Conservation (phyloP, 2,329 filamentous ascomycete species). For the Sporothrix inflata region DNA sequence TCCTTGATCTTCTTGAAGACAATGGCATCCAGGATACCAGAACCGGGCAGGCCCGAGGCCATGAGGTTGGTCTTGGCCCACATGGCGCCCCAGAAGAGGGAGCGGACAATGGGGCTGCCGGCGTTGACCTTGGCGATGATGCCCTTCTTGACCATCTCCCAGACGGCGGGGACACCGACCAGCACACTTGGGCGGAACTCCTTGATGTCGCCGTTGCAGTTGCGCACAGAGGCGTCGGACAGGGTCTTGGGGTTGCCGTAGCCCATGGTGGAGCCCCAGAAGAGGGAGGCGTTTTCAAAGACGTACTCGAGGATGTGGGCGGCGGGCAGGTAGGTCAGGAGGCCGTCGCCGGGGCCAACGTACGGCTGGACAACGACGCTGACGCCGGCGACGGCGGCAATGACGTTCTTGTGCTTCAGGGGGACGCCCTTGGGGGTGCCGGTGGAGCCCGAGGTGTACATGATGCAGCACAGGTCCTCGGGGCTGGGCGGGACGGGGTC, state of each 20-base stretch:
- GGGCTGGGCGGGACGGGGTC: slow-evolving; percentile 70
- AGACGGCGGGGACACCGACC: slow-evolving; percentile 85
- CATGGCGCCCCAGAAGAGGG: slow-evolving; percentile 70
- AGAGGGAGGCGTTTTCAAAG: slow-evolving; percentile 81
- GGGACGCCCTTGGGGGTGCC: slow-evolving; percentile 82
- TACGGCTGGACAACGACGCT: slow-evolving; percentile 76
- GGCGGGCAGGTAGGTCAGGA: slow-evolving; percentile 82
- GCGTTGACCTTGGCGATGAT: slow-evolving; percentile 76
- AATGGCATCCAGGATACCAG: slow-evolving; percentile 71
- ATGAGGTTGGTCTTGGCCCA: slow-evolving; percentile 57
- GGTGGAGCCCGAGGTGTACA: slow-evolving; percentile 78
- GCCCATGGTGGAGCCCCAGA: slow-evolving; percentile 86
- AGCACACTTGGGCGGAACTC: slow-evolving; percentile 83
- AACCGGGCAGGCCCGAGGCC: slow-evolving; percentile 63
- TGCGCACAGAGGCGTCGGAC: slow-evolving; percentile 78
- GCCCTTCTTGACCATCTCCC: slow-evolving; percentile 91
- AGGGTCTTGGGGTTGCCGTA: slow-evolving; percentile 87
- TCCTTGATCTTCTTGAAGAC: slow-evolving; percentile 93
- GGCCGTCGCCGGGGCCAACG: slow-evolving; percentile 74
- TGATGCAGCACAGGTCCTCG: slow-evolving; percentile 76
- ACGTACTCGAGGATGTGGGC: slow-evolving; percentile 91
- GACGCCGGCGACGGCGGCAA: slow-evolving; percentile 78
- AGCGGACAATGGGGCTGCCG: slow-evolving; percentile 67
- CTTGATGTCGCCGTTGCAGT: slow-evolving; percentile 85
- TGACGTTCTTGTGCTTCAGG: slow-evolving; percentile 73